Base-by-base conservation (phyloP, 805 yeast species). In the Sugiyamaella chiloensis region DNA sequence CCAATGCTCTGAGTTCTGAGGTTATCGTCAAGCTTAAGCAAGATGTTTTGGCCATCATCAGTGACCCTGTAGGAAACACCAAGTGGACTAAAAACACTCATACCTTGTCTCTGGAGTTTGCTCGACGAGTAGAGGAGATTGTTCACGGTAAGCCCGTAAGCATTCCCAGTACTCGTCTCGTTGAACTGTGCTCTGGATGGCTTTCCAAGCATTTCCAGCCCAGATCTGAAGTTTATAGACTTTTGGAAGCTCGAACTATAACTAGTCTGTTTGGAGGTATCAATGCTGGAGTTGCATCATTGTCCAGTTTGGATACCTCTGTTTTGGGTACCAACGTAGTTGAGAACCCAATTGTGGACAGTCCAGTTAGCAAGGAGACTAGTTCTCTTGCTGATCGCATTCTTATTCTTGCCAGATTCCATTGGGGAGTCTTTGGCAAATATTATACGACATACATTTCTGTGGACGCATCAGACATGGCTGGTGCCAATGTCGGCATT, bases 81-180 rank as follows among this genome's bases (percentile, higher is more conserved):
- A 87, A 89, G 68, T 87, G 96, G 96, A 87, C 96, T 0, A 78
- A 87, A 60, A 87, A 87, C 64, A 78, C 87, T 21, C 76, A 80
- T 53, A 73, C 85, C 12, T 78, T 88, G 52, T 78, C 91, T 3
- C 72, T 87, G 51, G 95, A 84, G 61, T 60, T 85, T 42, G 76
- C 77, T 27, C 76, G 77, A 55, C 49, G 60, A 3, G 56, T 48
- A 5, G 58, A 53, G 43, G 42, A 46, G 16, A 50, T 45, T 17
- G 50, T 47, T 17, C 44, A 46, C 40, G 32, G 27, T n/a, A 14
- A 34, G 14, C 35, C 26, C 30, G 48, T 36, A 12, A n/a, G 43
- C 23, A 40, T 51, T n/a, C 70, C 69, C 23, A 58, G 67, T 36
- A 64, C 74, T 0, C 75, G 75, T 14, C 57, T 72, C 58, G 71